Conservation (phyloP, 2,329 filamentous ascomycete genomes). For the Cladophialophora chaetospira region DNA sequence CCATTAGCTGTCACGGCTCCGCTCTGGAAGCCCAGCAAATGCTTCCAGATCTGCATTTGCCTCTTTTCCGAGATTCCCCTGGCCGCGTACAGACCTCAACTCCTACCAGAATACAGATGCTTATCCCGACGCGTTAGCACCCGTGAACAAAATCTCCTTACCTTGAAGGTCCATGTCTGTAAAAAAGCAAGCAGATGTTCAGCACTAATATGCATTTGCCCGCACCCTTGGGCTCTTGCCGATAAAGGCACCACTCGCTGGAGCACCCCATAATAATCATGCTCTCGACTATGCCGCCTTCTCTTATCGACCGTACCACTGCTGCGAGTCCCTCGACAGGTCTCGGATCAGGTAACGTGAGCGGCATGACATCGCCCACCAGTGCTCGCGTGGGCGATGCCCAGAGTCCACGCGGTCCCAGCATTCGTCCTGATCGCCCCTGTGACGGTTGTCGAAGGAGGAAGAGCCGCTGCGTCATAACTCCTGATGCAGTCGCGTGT, state of each 20-base stretch:
- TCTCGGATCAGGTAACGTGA: conserved; percentile 9
- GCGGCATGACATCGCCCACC: conserved; percentile 19
- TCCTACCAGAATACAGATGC: conserved; percentile 19
- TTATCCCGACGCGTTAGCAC: conserved; percentile 18
- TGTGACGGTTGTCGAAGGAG: conserved; percentile 33
- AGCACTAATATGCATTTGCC: conserved; percentile 3
- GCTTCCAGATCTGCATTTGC: conserved; percentile 18
- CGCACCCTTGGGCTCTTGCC: neutral
- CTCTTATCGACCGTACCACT: conserved; percentile 18
- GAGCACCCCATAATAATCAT: conserved; percentile 23
- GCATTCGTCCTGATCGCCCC: conserved; percentile 24
- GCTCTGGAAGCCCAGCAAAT: conserved; percentile 3
- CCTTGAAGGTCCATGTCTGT: neutral
- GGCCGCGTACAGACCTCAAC: neutral
- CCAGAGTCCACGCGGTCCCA: conserved; percentile 6
- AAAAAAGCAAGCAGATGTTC: conserved; percentile 6
- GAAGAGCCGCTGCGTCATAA: conserved; percentile 33
- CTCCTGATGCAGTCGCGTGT: conserved; percentile 21
- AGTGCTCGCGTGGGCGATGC: conserved; percentile 16
- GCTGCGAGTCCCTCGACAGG: conserved; percentile 1
- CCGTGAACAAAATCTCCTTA: conserved; percentile 10
- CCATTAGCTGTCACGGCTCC: conserved; percentile 17
- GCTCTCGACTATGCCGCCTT: conserved; percentile 25
- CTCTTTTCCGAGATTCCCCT: conserved; percentile 8
- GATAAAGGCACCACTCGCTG: conserved; percentile 20